Conservation (phyloP, 371 early-diverging fungal genomes). For the Phascolomyces articulosus region DNA sequence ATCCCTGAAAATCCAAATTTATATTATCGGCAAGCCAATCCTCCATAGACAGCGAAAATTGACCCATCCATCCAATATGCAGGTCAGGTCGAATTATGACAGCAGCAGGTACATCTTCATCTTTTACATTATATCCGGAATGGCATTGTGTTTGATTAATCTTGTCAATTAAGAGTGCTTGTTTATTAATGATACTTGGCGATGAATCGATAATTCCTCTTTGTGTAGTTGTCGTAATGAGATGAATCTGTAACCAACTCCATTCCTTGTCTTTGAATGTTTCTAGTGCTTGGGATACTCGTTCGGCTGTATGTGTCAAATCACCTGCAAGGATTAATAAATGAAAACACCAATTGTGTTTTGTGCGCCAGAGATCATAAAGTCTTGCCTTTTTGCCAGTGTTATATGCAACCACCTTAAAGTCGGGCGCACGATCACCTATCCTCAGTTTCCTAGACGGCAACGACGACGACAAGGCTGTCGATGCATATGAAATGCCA, state of each 20-base stretch:
- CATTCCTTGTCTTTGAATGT: not conserved
- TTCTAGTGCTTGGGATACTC: conserved; percentile 1
- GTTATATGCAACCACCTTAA: conserved; percentile 29
- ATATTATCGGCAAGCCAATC: not conserved
- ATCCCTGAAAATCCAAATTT: conserved; percentile 2
- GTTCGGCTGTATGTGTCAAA: conserved; percentile 9
- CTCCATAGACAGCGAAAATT: not conserved
- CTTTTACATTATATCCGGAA: conserved; percentile 23
- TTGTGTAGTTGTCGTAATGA: conserved; percentile 10
- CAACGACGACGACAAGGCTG: not conserved
- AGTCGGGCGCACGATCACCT: conserved; percentile 45
- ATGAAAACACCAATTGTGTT: conserved; percentile 3
- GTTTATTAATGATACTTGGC: not conserved
- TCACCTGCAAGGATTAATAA: conserved; percentile 7
- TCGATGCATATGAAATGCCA: conserved; percentile 21
- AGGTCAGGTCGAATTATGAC: conserved; percentile 39
- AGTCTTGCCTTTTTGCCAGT: conserved; percentile 35
- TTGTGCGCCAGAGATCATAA: conserved; percentile 23
- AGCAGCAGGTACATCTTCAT: conserved; percentile 8
- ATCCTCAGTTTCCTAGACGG: too few species aligned
- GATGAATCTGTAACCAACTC: conserved; percentile 8
- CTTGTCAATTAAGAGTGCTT: conserved; percentile 34
- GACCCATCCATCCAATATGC: conserved; percentile 27
- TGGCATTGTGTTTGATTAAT: conserved; percentile 50
- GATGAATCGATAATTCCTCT: conserved; percentile 6